These are phyloP conservation scores for Leonotis leonurus DNA, from an alignment of 257 asterid genomes.

Conservation along the genomic window DNA sequence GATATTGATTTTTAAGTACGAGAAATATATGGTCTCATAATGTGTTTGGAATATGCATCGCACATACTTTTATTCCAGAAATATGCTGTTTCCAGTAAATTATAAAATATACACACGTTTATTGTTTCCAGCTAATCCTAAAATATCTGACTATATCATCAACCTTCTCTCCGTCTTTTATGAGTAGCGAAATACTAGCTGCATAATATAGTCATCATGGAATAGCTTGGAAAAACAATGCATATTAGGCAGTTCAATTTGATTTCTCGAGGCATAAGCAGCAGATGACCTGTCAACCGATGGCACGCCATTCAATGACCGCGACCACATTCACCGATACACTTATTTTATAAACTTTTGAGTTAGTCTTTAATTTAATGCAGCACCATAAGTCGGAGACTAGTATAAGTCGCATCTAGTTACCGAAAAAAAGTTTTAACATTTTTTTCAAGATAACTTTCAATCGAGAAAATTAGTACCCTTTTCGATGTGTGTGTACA, in stretches of 20 bases:
- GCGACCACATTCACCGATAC: slow-evolving; percentile 36
- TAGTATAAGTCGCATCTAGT: neutral
- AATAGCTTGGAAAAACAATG: neutral
- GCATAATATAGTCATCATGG: neutral
- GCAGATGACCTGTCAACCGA: slow-evolving; percentile 8
- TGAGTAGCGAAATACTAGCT: neutral
- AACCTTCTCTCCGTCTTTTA: neutral
- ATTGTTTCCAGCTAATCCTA: slow-evolving; percentile 1
- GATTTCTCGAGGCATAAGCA: slow-evolving; percentile 5
- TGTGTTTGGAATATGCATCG: neutral
- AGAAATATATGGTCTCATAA: neutral
- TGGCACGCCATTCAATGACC: slow-evolving; percentile 41
- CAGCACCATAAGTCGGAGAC: slow-evolving; percentile 12
- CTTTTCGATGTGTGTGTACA: neutral
- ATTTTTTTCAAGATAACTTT: no score
- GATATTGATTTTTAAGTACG: neutral
- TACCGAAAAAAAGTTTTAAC: neutral
- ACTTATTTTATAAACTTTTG: neutral
- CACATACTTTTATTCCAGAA: neutral
- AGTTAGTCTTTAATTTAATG: neutral
- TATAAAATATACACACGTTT: no score
- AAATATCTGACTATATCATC: slow-evolving; percentile 1
- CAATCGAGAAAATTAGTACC: neutral
- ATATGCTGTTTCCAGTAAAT: neutral
- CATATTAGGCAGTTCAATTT: neutral